Evolutionary conservation across 257 asterid genomes (phyloP).

Genomic region (Nicotiana attenuata): DNA sequence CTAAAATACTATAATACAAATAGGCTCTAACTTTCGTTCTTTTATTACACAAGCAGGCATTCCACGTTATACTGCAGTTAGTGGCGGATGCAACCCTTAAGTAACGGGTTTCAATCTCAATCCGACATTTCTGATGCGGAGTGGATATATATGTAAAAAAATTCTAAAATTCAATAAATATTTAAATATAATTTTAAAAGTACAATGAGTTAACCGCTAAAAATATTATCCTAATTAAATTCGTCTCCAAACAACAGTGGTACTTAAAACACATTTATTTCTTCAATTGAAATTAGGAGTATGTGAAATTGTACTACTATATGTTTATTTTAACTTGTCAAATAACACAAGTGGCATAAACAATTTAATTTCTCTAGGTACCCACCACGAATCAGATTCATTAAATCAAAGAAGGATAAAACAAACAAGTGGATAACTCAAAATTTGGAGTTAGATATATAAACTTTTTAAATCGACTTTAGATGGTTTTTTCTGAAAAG

Average conservation of each 20-base stretch:
- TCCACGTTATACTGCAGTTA: background rate
- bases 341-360: background rate
- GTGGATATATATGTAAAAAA: background rate
- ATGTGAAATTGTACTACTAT: background rate
- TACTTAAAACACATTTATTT: background rate
- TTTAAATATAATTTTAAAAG: background rate
- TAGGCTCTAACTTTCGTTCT: background rate
- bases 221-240: no score
- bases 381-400: background rate
- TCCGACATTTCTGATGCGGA: background rate
- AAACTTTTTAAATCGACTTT: background rate
- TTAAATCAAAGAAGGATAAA: background rate
- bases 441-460: background rate
- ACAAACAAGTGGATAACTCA: background rate
- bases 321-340: background rate
- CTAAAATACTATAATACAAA: background rate
- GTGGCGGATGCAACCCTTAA: background rate
- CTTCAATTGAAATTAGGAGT: background rate
- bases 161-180: background rate
- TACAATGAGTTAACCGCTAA: background rate
- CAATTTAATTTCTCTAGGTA: background rate
- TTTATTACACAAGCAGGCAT: background rate
- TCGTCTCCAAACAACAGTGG: no score
- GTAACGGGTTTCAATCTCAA: background rate
- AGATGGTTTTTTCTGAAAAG: background rate